Evolutionary conservation across 495 filamentous ascomycete species (phyloP), one percentile per base, ranked within the genome.

Genomic region (Aspergillus heteromorphus): DNA sequence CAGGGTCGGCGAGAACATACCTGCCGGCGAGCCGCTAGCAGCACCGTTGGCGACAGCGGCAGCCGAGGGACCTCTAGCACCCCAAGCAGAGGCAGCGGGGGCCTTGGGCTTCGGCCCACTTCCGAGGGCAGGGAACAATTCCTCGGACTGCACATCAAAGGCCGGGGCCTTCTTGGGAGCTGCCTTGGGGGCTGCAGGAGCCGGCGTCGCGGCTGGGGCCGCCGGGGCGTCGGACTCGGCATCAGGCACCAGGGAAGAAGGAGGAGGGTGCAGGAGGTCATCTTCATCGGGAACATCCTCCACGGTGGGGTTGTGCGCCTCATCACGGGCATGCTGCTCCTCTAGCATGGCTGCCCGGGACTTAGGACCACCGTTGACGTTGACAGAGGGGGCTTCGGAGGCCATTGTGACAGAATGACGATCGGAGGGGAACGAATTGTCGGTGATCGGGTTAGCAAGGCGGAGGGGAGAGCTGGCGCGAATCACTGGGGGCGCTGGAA

Each of bases 71-170:
- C 76, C 85, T 82, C 69, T 79, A 19, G 76, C 76, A 47, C 84
- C 83, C 87, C 87, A 96, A 40, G 85, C 79, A 38, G 84, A 83
- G 29, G 86, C 75, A 66, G 81, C 73, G 58, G 84, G 72, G 57
- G 76, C 68, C 57, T 77, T 69, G 18, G 86, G 73, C 70, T 87
- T 86, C 29, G 86, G 77, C 10, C 83, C 82, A 45, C 86, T 83
- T 47, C 89, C 93, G 43, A 98, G 79, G 31, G 90, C 83, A 17
- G 93, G 93, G 74, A 98, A 98, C 38, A 86, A 73, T 69, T 96
- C 92, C 63, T 91, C 87, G 4, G 91, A 96, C 58, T 86, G 77
- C 7, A 89, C 87, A 68, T 97, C 88, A 42, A 96, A 73, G 20
- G 67, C 65, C 40, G 72, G 65, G 10, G 73, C 55, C 43, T 79